phyloP scores from a whole-genome alignment of 1,284 basidiomycete genomes.

The Puccinia hordei region DNA sequence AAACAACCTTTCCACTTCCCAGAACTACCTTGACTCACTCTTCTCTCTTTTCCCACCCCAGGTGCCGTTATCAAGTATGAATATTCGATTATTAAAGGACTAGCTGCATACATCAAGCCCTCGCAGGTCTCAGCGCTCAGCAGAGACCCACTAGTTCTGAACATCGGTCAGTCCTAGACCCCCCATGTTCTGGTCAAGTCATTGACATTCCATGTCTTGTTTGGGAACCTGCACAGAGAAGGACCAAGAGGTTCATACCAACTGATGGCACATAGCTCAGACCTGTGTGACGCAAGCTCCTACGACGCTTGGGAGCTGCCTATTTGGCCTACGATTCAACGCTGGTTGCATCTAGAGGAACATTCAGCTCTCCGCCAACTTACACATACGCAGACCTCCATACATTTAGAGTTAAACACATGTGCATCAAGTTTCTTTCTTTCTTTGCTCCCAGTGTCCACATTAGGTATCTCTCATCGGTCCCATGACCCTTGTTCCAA shows the following conservation, averaged over 20 bases:
- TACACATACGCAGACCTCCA: too few species aligned
- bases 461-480: too few species aligned
- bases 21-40: not conserved
- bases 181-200: not conserved
- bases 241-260: not conserved
- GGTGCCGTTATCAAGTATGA: not conserved
- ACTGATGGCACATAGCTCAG: too few species aligned
- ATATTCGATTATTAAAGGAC: conserved; percentile 1
- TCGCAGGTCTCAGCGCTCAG: not conserved
- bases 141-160: not conserved
- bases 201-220: not conserved
- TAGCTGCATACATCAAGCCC: not conserved
- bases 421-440: too few species aligned
- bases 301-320: too few species aligned
- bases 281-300: too few species aligned
- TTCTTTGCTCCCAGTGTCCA: too few species aligned
- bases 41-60: not conserved
- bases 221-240: not conserved
- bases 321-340: too few species aligned
- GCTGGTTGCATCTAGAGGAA: too few species aligned
- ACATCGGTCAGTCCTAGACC: not conserved
- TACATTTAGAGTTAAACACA: too few species aligned
- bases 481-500: too few species aligned
- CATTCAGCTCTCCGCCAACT: too few species aligned
- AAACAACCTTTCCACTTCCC: not conserved